Evolutionary conservation across 1,284 basidiomycete genomes (phyloP).

Genomic region (Ganoderma resinaceum): DNA sequence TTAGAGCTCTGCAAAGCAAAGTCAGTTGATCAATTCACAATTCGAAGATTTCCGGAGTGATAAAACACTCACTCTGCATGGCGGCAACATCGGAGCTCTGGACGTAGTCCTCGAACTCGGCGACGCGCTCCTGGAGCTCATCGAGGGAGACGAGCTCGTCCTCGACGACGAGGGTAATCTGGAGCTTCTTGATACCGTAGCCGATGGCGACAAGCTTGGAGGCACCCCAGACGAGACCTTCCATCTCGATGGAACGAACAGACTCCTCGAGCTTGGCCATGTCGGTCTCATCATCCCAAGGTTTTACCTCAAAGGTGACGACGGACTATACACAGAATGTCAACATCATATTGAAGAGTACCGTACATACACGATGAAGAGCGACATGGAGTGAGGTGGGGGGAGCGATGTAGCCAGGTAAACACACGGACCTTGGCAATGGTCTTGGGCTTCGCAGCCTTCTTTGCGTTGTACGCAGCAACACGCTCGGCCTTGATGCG

Average conservation of each 20-base stretch:
- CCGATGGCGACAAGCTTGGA: constrained; percentile 94
- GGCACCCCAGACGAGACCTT: constrained; percentile 95
- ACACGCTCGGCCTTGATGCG: constrained; percentile 95
- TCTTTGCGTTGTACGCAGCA: constrained; percentile 93
- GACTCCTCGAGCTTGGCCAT: constrained; percentile 86
- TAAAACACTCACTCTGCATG: constrained; percentile 81
- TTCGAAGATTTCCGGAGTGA: background rate
- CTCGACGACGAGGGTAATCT: constrained; percentile 97
- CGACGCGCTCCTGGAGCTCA: constrained; percentile 91
- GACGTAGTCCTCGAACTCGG: constrained; percentile 93
- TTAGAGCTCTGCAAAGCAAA: constrained; percentile 23
- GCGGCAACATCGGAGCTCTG: constrained; percentile 94
- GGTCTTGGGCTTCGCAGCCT: constrained; percentile 91
- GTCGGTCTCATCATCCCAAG: constrained; percentile 99
- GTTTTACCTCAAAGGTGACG: constrained; percentile 97
- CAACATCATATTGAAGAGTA: constrained; percentile 29
- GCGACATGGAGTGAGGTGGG: background rate
- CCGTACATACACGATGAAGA: constrained; percentile 27
- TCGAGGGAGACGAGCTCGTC: constrained; percentile 95
- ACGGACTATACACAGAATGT: constrained; percentile 68
- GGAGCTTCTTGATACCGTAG: constrained; percentile 91
- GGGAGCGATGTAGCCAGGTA: background rate
- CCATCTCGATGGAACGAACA: constrained; percentile 89
- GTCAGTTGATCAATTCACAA: background rate
- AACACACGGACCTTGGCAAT: constrained; percentile 79